Conservation (phyloP, 2,329 filamentous ascomycete genomes). For the Sarocladium oryzae region DNA sequence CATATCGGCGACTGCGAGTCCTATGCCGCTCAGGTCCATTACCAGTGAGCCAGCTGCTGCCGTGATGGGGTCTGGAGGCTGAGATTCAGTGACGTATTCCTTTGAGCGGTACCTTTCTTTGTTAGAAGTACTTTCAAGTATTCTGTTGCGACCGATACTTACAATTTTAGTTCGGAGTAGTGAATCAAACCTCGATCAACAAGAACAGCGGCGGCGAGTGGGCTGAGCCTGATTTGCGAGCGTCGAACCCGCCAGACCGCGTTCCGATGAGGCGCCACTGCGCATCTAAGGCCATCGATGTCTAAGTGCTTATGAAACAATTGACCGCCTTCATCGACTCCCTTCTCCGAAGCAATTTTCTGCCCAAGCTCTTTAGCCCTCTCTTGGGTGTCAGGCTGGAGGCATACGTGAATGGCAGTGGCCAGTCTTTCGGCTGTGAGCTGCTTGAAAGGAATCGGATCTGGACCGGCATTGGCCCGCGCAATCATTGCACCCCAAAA, state of each 20-base stretch:
- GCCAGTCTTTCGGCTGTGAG: slow-evolving; percentile 61
- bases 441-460: slow-evolving; percentile 62
- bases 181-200: slow-evolving; percentile 58
- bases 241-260: slow-evolving; percentile 71
- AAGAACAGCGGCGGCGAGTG: slow-evolving; percentile 65
- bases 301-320: slow-evolving; percentile 68
- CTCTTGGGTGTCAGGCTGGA: slow-evolving; percentile 52
- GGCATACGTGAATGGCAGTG: slow-evolving; percentile 53
- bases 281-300: slow-evolving; percentile 61
- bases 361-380: slow-evolving; percentile 52
- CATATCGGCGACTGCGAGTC: slow-evolving; percentile 76
- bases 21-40: slow-evolving; percentile 74
- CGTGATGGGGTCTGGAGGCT: slow-evolving; percentile 73
- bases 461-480: slow-evolving; percentile 63
- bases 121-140: not conserved
- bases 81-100: slow-evolving; percentile 72
- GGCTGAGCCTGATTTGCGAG: slow-evolving; percentile 60
- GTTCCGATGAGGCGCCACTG: slow-evolving; percentile 57
- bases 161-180: slow-evolving; percentile 69
- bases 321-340: slow-evolving; percentile 55
- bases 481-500: slow-evolving; percentile 78
- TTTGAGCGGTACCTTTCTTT: slow-evolving; percentile 37
- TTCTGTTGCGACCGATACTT: slow-evolving; percentile 23
- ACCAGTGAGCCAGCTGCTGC: slow-evolving; percentile 71
- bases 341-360: slow-evolving; percentile 61